Evolutionary conservation across 2,329 filamentous ascomycete genomes (phyloP), one percentile per base, ranked within the genome.

Genomic region (Neofusicoccum parvum): DNA sequence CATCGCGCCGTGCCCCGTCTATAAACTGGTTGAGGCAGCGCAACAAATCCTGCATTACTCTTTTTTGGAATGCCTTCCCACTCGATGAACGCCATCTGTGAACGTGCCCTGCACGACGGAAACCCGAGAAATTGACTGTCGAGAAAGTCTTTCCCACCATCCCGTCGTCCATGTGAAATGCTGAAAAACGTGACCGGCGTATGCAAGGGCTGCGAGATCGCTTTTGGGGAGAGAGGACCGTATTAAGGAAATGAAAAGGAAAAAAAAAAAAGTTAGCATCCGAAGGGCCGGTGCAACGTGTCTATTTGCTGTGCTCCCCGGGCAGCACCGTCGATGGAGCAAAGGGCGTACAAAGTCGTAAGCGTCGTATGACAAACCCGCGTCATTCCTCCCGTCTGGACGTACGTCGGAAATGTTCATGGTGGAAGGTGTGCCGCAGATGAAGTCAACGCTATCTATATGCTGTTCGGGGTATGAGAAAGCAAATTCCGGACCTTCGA

Each of bases 361-460:
- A 78, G 73, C 74, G 72, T 72, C 70, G 69, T 68, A 67, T 59
- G 75, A 72, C 74, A 71, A 75, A 71, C 69, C 67, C 69, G 73
- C 76, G 74, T 72, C 64, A 51, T 53, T 46, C 54, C 54, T 65
- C 64, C 64, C 48, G 64, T 62, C 23, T 53, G 46, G 64, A 65
- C 41, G 62, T 45, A 34, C 20, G 20, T 60, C 64, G 64, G 32
- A 76, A 74, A 68, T 58, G 71, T 73, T 74, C 73, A 75, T 76
- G 74, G 74, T 74, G 67, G 71, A 76, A 72, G 74, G 75, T 75
- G 75, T 73, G 73, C 72, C 74, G 75, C 76, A 77, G 72, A 75
- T 73, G 80, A 81, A 81, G 77, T 78, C 76, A 76, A 80, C 79
- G 80, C 79, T 80, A 76, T 82, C 80, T 82, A 82, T 81, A 80